A percentile compares a stretch with the other conserved stretches of the same genome.
These are phyloP conservation scores for Monosporozyma solicola DNA, from an alignment of 805 yeast species.

Conservation along the genomic window DNA sequence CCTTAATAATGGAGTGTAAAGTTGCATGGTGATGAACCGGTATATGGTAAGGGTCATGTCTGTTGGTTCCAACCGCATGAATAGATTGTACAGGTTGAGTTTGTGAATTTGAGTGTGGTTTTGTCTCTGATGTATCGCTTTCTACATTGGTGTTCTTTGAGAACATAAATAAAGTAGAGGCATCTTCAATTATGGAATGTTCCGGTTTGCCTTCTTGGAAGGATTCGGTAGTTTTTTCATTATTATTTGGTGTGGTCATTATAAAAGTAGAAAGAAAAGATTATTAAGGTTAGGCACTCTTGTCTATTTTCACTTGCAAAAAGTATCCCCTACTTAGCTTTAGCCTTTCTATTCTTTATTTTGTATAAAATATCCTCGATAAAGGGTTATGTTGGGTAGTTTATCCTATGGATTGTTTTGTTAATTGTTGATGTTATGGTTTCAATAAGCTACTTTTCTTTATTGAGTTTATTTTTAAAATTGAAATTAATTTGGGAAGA, in stretches of 20 bases:
- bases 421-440: background rate
- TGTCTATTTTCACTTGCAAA: background rate
- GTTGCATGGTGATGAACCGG: background rate
- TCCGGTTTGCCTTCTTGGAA: conserved; percentile 5
- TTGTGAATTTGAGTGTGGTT: background rate
- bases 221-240: background rate
- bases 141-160: conserved; percentile 40
- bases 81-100: background rate
- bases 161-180: conserved; percentile 52
- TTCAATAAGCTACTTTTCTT: background rate
- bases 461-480: background rate
- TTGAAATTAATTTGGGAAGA: background rate
- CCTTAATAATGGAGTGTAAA: background rate
- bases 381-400: background rate
- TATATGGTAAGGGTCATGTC: background rate
- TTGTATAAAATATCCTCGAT: background rate
- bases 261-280: background rate
- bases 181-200: conserved; percentile 42
- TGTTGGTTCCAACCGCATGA: background rate
- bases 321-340: background rate
- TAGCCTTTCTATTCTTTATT: no score
- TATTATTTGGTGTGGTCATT: background rate
- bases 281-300: background rate
- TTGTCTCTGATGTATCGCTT: background rate
- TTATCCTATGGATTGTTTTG: background rate